Percentiles rank a stretch among this genome's conserved stretches.
phyloP scores from a whole-genome alignment of 306 rosid genomes.

The Sindora glabra region DNA sequence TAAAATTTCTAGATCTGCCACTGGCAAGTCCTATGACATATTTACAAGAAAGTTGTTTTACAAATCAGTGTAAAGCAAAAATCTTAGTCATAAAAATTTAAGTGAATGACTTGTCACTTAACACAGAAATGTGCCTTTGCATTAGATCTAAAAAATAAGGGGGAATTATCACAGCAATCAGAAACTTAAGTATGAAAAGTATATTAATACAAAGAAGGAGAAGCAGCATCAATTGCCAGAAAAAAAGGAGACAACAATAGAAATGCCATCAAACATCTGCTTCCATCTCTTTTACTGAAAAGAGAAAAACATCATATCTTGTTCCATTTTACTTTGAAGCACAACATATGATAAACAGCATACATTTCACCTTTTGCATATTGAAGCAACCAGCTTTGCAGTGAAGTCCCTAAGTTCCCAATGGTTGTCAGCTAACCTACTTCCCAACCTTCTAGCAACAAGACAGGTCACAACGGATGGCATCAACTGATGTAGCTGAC shows the following conservation, averaged over 20 bases:
- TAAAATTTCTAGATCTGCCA: too few relatives aligned
- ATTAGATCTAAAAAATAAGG: background rate
- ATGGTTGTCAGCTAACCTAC: slow-evolving; percentile 65
- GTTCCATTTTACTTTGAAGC: background rate
- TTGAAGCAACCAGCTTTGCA: slow-evolving; percentile 72
- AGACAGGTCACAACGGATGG: slow-evolving; percentile 91
- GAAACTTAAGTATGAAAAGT: background rate
- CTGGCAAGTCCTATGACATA: too few relatives aligned
- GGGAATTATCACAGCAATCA: background rate
- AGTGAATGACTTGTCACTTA: background rate
- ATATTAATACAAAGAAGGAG: background rate
- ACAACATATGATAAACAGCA: slow-evolving; percentile 2
- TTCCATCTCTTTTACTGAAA: background rate
- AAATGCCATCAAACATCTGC: background rate
- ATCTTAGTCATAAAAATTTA: background rate
- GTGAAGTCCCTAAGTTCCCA: slow-evolving; percentile 90
- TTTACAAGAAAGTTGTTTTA: background rate
- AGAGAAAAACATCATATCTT: background rate
- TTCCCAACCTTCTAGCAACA: slow-evolving; percentile 77
- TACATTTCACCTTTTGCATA: slow-evolving; percentile 66
- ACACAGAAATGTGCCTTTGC: background rate
- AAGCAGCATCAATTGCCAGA: background rate
- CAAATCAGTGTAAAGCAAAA: background rate
- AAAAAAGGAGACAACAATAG: background rate
- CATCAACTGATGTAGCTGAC: slow-evolving; percentile 89